Conservation (phyloP, 176 grass and related monocot species). For the Zoysia japonica region DNA sequence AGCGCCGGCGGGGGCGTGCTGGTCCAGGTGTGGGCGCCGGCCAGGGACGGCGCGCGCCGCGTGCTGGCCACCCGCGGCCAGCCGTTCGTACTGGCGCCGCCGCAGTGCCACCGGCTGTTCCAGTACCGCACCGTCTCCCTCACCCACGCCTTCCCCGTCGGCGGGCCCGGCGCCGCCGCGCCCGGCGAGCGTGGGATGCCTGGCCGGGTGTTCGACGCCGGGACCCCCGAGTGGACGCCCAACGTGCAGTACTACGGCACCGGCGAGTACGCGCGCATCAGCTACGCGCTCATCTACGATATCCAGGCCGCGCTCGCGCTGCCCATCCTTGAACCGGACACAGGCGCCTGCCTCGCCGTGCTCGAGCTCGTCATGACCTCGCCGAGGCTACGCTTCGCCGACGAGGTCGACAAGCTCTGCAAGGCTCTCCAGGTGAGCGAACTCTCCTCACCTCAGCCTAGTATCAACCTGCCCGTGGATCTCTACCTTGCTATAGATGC, state of each 20-base stretch:
- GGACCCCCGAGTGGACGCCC: slow-evolving; percentile 87
- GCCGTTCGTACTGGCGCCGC: slow-evolving; percentile 69
- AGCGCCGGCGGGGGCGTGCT: slow-evolving; percentile 29
- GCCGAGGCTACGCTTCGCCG: slow-evolving; percentile 58
- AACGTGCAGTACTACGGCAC: slow-evolving; percentile 90
- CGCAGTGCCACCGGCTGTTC: slow-evolving; percentile 56
- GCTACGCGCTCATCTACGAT: slow-evolving; percentile 83
- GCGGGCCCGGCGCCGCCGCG: slow-evolving; percentile 38
- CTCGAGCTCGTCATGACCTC: slow-evolving; percentile 80
- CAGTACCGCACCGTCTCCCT: slow-evolving; percentile 81
- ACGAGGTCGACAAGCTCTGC: slow-evolving; percentile 71
- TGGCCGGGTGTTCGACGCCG: slow-evolving; percentile 69
- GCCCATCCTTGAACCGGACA: slow-evolving; percentile 64
- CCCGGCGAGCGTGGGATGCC: slow-evolving; percentile 63
- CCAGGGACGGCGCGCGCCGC: slow-evolving; percentile 54
- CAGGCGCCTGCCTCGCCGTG: slow-evolving; percentile 60
- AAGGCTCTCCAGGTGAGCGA: slow-evolving; percentile 73
- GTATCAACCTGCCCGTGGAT: background rate
- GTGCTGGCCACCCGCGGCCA: slow-evolving; percentile 83
- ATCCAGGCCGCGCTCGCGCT: slow-evolving; percentile 79
- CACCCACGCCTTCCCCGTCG: slow-evolving; percentile 71
- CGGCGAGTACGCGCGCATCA: slow-evolving; percentile 89
- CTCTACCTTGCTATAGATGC: background rate
- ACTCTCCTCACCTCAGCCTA: background rate
- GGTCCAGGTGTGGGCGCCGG: slow-evolving; percentile 89